phyloP scores from a whole-genome alignment of 2,329 filamentous ascomycete species.

The Pyrenophora seminiperda region DNA sequence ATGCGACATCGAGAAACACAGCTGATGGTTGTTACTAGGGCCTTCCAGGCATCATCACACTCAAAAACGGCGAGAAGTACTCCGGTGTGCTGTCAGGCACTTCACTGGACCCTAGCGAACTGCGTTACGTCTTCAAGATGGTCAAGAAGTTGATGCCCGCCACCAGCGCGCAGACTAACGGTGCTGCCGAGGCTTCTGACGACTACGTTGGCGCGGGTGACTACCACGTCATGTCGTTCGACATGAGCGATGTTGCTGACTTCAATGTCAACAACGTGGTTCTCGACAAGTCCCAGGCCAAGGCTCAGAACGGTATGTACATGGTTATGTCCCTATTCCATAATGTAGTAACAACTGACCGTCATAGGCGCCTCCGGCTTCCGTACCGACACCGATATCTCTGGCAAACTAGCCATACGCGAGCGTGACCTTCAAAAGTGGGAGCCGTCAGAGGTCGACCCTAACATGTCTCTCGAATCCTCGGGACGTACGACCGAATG shows the following conservation, averaged over 20 bases:
- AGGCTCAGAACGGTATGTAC: constrained; percentile 62
- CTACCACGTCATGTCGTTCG: constrained; percentile 63
- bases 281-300: constrained; percentile 57
- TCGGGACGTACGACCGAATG: constrained; percentile 58
- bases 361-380: constrained; percentile 63
- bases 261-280: constrained; percentile 60
- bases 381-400: constrained; percentile 87
- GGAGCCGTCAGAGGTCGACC: constrained; percentile 69
- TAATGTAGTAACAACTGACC: constrained; percentile 53
- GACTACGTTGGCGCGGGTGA: constrained; percentile 56
- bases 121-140: constrained; percentile 68
- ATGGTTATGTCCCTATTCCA: constrained; percentile 43
- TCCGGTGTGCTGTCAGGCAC: constrained; percentile 65
- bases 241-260: constrained; percentile 64
- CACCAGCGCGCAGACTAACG: constrained; percentile 53
- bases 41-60: constrained; percentile 59
- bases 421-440: constrained; percentile 82
- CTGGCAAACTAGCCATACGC: constrained; percentile 68
- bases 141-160: constrained; percentile 57
- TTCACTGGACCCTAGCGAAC: constrained; percentile 57
- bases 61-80: constrained; percentile 65
- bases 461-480: constrained; percentile 74
- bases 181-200: constrained; percentile 47
- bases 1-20: background rate
- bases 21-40: constrained; percentile 53